Evolutionary conservation across 2,329 filamentous ascomycete genomes (phyloP).

Genomic region (Metarhizium guizhouense): DNA sequence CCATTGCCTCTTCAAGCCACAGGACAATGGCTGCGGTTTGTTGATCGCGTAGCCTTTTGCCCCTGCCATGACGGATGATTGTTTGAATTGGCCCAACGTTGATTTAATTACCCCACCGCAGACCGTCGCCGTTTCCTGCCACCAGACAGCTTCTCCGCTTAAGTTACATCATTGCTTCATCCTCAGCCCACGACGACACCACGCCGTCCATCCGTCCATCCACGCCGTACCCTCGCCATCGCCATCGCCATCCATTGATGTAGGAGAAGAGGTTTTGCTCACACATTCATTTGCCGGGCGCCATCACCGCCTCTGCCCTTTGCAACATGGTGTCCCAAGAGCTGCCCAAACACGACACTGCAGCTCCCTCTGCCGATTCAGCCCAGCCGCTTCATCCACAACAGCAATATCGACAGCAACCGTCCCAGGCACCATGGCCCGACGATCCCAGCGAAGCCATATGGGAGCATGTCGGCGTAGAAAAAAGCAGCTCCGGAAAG

Average conservation of each 20-base stretch:
- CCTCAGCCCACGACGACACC: background rate
- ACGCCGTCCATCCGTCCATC: too few species aligned
- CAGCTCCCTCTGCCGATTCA: background rate
- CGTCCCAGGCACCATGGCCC: constrained; percentile 14
- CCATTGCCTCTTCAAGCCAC: too few species aligned
- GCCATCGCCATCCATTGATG: background rate
- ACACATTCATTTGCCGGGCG: background rate
- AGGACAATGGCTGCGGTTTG: too few species aligned
- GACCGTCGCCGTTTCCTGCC: background rate
- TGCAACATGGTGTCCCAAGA: constrained; percentile 6
- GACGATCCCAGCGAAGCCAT: constrained; percentile 13
- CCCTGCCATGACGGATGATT: too few species aligned
- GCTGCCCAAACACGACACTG: background rate
- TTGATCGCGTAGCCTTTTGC: too few species aligned
- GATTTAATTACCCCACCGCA: background rate
- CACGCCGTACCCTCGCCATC: background rate
- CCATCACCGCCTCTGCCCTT: background rate
- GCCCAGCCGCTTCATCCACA: background rate
- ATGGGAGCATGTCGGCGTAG: constrained; percentile 13
- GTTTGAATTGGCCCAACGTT: too few species aligned
- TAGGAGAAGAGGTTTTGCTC: background rate
- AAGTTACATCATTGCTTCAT: constrained; percentile 5
- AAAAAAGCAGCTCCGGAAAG: background rate
- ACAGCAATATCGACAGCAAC: background rate
- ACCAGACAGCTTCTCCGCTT: constrained; percentile 12